Conservation (phyloP, 352 stramenopile genomes). For the Pythium dissotocum region DNA sequence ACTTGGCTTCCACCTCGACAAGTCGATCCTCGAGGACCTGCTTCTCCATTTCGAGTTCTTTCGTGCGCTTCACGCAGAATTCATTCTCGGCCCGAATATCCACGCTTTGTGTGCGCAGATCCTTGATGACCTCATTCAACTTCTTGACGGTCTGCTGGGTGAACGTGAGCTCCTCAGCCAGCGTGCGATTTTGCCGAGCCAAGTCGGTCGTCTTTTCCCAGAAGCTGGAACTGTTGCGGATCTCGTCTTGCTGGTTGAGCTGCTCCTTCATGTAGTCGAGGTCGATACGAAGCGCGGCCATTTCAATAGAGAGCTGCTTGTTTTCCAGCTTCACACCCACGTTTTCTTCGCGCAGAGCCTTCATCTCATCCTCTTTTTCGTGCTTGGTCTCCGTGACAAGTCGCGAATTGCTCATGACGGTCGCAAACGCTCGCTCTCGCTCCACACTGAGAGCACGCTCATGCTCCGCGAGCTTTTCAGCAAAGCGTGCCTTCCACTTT, state of each 20-base stretch:
- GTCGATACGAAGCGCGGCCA: constrained; percentile 61
- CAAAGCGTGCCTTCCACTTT: constrained; percentile 79
- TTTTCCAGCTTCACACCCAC: constrained; percentile 55
- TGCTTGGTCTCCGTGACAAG: constrained; percentile 76
- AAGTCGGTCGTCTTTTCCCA: constrained; percentile 89
- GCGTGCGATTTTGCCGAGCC: constrained; percentile 70
- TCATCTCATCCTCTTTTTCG: constrained; percentile 74
- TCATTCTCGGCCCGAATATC: constrained; percentile 58
- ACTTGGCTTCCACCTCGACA: constrained; percentile 62
- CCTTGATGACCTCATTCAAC: constrained; percentile 65
- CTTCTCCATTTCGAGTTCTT: constrained; percentile 76
- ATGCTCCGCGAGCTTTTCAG: constrained; percentile 64
- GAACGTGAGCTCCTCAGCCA: constrained; percentile 72
- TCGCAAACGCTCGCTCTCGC: constrained; percentile 61
- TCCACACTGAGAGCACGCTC: constrained; percentile 68
- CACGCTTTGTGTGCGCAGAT: constrained; percentile 51
- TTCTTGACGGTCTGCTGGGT: constrained; percentile 64
- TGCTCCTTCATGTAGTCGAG: constrained; percentile 73
- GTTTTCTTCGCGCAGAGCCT: constrained; percentile 70
- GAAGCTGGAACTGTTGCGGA: constrained; percentile 69
- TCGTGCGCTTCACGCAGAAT: constrained; percentile 51
- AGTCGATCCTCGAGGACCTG: constrained; percentile 72
- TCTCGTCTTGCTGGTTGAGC: constrained; percentile 74
- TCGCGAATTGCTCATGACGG: constrained; percentile 62
- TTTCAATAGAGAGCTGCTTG: constrained; percentile 73